A percentile compares a stretch with the other conserved stretches of the same genome.
Evolutionary conservation across 495 filamentous ascomycete genomes (phyloP).

Genomic region (Tuber magnatum): DNA sequence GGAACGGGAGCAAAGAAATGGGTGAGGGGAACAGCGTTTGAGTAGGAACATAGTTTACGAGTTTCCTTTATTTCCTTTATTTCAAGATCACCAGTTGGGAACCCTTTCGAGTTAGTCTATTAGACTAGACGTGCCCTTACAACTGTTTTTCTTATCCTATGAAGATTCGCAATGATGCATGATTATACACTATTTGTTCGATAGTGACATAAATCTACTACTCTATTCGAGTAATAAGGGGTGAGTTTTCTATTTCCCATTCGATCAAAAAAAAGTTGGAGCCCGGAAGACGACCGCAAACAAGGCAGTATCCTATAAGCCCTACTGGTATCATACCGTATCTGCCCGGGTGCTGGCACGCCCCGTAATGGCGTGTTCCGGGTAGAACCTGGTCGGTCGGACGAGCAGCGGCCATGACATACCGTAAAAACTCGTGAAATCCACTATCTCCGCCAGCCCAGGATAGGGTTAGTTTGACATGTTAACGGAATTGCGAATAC

Average conservation of each 20-base stretch:
- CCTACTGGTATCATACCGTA: background rate
- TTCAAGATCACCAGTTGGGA: background rate
- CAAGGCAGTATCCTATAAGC: background rate
- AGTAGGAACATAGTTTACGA: background rate
- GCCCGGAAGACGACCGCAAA: background rate
- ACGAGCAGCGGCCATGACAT: no score
- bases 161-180: background rate
- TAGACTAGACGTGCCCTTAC: background rate
- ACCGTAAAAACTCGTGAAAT: no score
- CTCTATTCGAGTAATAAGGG: background rate
- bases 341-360: no score
- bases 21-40: constrained; percentile 22
- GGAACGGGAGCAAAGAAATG: background rate
- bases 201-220: no score
- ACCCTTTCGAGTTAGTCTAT: background rate
- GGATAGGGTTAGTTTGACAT: no score
- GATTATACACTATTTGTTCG: background rate
- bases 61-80: background rate
- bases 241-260: background rate
- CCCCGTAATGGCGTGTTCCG: no score
- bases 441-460: no score
- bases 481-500: no score
- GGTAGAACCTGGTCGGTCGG: no score
- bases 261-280: background rate
- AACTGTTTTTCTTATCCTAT: background rate